Evolutionary conservation across 139 green algal genomes (phyloP).

Genomic region (Coelastrella sp.): DNA sequence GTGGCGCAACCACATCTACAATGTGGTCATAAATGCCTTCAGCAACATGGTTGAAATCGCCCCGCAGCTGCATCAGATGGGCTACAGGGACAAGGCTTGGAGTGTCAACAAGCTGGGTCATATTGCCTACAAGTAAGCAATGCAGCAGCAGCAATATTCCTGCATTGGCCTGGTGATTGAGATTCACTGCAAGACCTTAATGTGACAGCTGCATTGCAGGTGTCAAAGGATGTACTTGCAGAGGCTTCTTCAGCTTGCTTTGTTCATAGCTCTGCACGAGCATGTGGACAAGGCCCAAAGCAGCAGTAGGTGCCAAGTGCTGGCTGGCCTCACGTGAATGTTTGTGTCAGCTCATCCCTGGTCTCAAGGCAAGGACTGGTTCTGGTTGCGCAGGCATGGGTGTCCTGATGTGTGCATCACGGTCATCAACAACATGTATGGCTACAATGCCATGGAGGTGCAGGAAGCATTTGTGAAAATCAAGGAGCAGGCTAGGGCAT

Average conservation of each 20-base stretch:
- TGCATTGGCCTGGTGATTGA: neutral
- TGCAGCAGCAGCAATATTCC: neutral
- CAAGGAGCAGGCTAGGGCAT: conserved; percentile 82
- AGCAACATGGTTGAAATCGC: conserved; percentile 53
- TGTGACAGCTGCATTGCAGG: neutral
- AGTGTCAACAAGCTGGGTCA: conserved; percentile 92
- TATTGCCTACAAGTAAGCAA: conserved; percentile 84
- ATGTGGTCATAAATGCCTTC: conserved; percentile 93
- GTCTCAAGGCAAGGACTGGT: neutral
- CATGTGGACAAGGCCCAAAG: too few relatives aligned
- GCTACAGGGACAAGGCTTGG: conserved; percentile 92
- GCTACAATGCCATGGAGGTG: conserved; percentile 98
- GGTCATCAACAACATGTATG: conserved; percentile 95
- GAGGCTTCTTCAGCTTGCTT: too few relatives aligned
- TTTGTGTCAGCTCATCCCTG: neutral
- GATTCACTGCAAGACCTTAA: neutral
- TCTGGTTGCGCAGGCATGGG: conserved; percentile 49
- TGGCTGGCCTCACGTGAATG: neutral
- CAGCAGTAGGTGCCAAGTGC: too few relatives aligned
- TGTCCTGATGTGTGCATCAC: conserved; percentile 65
- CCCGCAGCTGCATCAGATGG: conserved; percentile 78
- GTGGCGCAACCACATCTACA: conserved; percentile 98
- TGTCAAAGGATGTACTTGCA: neutral
- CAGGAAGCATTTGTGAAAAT: conserved; percentile 99
- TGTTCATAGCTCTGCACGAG: too few relatives aligned